Conservation (phyloP, 2,329 filamentous ascomycete genomes). For the Didymella exigua region DNA sequence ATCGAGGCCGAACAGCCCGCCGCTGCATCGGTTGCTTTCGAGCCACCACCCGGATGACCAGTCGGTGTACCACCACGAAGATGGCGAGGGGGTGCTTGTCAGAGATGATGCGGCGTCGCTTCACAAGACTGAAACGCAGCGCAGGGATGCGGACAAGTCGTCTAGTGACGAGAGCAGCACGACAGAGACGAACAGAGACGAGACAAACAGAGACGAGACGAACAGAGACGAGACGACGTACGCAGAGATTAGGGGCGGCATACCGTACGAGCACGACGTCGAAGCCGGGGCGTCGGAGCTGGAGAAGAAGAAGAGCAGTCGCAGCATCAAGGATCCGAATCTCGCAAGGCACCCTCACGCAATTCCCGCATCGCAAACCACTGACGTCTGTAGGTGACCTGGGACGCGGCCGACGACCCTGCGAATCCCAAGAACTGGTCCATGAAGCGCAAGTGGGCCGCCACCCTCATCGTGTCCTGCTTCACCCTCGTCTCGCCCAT, state of each 20-base stretch:
- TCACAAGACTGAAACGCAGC: conserved; percentile 36
- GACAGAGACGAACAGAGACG: conserved; percentile 15
- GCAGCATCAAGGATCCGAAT: conserved; percentile 41
- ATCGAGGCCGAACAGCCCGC: conserved; percentile 31
- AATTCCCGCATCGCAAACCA: not conserved
- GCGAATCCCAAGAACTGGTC: conserved; percentile 56
- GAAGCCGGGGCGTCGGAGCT: conserved; percentile 28
- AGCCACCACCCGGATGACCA: conserved; percentile 43
- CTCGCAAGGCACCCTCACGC: conserved; percentile 27
- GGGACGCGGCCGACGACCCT: conserved; percentile 54
- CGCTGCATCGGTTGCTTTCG: conserved; percentile 37
- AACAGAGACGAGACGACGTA: conserved; percentile 23
- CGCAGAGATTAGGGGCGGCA: conserved; percentile 36
- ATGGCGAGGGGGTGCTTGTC: conserved; percentile 34
- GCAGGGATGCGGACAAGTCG: conserved; percentile 17
- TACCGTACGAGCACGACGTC: conserved; percentile 40
- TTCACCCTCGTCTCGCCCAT: conserved; percentile 51
- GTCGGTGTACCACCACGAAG: conserved; percentile 43
- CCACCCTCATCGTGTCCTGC: conserved; percentile 50
- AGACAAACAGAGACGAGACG: no score
- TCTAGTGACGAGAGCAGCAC: conserved; percentile 18
- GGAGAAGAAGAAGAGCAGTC: conserved; percentile 34
- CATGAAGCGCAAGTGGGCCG: conserved; percentile 51
- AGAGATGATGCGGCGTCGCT: conserved; percentile 28
- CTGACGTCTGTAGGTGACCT: conserved; percentile 45